A percentile compares a stretch with the other conserved stretches of the same genome.
Conservation (phyloP, 2,329 filamentous ascomycete species). For the Endothia cerciana region DNA sequence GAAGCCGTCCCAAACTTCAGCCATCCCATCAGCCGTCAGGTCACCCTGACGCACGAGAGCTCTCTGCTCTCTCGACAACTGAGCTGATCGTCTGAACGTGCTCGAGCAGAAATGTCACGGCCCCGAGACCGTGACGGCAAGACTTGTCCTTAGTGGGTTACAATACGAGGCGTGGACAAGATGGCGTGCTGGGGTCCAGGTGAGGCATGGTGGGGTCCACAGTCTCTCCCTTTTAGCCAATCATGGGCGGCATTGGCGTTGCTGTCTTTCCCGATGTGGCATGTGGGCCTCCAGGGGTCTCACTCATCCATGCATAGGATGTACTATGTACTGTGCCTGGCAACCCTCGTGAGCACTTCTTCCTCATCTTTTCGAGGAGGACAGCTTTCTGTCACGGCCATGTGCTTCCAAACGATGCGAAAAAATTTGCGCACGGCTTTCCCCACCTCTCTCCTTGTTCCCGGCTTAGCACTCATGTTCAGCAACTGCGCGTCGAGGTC, state of each 20-base stretch:
- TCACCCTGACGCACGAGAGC: background rate
- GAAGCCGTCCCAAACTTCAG: background rate
- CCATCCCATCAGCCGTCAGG: background rate
- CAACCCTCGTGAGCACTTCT: too few relatives aligned
- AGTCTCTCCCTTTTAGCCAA: background rate
- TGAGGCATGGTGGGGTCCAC: background rate
- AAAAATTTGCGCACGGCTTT: too few relatives aligned
- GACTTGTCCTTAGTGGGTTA: background rate
- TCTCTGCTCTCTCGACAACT: background rate
- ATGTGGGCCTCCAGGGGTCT: constrained; percentile 2
- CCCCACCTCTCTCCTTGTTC: too few relatives aligned
- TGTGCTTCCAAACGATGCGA: too few relatives aligned
- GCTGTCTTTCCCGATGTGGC: background rate
- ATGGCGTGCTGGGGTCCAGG: background rate
- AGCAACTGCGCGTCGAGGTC: too few relatives aligned
- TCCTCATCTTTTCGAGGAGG: too few relatives aligned
- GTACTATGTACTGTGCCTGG: background rate
- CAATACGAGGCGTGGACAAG: background rate
- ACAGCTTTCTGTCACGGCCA: too few relatives aligned
- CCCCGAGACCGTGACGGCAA: background rate
- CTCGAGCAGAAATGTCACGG: background rate
- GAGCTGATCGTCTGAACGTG: background rate
- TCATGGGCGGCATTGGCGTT: background rate
- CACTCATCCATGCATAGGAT: background rate
- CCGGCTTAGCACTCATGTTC: background rate